Evolutionary conservation across 768 basidiomycete genomes (phyloP).

Genomic region (Flagelloscypha sp.): DNA sequence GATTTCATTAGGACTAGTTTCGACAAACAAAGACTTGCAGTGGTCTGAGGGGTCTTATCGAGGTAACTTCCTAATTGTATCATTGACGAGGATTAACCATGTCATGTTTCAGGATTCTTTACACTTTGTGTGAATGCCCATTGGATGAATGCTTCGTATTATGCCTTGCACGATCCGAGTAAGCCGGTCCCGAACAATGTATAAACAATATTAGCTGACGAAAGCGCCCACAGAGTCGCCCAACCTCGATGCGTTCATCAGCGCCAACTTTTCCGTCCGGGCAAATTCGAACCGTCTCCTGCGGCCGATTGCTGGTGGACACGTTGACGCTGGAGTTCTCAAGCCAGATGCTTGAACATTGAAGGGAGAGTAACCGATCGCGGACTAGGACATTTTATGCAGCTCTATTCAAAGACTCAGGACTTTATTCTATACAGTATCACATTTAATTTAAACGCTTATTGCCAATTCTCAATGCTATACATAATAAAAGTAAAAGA

Average conservation of each 20-base stretch:
- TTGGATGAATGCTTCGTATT: slow-evolving; percentile 43
- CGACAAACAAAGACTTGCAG: slow-evolving; percentile 40
- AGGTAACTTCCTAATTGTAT: too few species aligned
- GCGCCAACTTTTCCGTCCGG: slow-evolving; percentile 34
- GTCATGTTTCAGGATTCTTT: slow-evolving; percentile 58
- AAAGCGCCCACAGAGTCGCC: too few species aligned
- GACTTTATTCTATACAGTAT: too few species aligned
- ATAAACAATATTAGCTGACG: too few species aligned
- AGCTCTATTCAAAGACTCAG: too few species aligned
- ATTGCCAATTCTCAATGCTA: too few species aligned
- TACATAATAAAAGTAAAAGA: too few species aligned
- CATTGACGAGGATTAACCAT: too few species aligned
- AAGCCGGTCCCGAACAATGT: slow-evolving; percentile 17
- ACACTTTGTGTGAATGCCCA: slow-evolving; percentile 39
- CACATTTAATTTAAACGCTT: too few species aligned
- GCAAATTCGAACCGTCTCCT: slow-evolving; percentile 36
- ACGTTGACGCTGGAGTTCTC: slow-evolving; percentile 35
- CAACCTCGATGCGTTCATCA: slow-evolving; percentile 37
- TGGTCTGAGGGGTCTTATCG: slow-evolving; percentile 54
- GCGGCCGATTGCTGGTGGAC: slow-evolving; percentile 42
- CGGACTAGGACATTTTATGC: too few species aligned
- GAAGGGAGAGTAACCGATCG: too few species aligned
- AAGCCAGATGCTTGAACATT: too few species aligned
- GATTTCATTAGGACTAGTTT: slow-evolving; percentile 28
- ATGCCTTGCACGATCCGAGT: slow-evolving; percentile 43